These are phyloP conservation scores for Caryopteris hybrid DNA, from an alignment of 305 asterid species.

Conservation along the genomic window DNA sequence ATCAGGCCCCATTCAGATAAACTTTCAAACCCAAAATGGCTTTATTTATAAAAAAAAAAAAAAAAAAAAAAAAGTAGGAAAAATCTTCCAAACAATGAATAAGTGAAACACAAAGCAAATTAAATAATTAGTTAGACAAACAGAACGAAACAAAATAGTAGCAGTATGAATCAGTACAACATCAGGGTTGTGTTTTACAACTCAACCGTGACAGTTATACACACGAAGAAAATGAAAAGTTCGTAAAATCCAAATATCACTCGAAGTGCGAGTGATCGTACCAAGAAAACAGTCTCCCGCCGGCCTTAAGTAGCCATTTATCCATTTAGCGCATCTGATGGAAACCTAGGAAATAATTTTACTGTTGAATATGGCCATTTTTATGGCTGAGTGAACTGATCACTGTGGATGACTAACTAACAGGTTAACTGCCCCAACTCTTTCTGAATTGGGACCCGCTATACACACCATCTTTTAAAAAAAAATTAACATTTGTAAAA, in stretches of 20 bases:
- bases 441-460: too few relatives aligned
- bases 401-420: too few relatives aligned
- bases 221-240: neutral
- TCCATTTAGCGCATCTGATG: neutral
- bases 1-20: neutral
- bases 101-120: neutral
- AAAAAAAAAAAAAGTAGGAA: neutral
- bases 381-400: too few relatives aligned
- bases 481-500: too few relatives aligned
- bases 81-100: constrained; percentile 7
- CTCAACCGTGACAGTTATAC: neutral
- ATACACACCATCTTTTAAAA: too few relatives aligned
- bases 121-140: neutral
- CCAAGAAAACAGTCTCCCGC: neutral
- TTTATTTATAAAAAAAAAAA: neutral
- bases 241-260: neutral
- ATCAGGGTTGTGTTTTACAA: neutral
- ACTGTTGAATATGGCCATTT: too few relatives aligned
- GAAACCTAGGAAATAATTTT: too few relatives aligned
- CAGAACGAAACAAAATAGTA: neutral
- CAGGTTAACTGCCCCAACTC: too few relatives aligned
- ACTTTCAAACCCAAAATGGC: too few relatives aligned
- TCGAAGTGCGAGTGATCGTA: neutral
- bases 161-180: neutral
- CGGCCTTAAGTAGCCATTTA: neutral